phyloP scores from a whole-genome alignment of 139 green algal species.

The Picochlorum sp. region DNA sequence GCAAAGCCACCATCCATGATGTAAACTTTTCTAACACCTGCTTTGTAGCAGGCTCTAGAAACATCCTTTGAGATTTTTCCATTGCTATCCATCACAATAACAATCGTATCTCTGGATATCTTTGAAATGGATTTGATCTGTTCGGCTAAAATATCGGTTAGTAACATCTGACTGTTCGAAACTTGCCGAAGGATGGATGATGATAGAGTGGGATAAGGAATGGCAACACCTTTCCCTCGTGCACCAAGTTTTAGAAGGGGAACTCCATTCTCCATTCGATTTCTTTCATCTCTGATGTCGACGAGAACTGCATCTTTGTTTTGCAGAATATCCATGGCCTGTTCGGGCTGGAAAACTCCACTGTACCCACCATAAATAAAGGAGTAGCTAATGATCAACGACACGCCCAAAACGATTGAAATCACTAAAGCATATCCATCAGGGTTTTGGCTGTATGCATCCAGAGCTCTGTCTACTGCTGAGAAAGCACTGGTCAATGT shows the following conservation, averaged over 20 bases:
- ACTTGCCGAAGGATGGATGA: conserved; percentile 17
- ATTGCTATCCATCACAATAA: conserved; percentile 28
- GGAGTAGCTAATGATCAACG: no score
- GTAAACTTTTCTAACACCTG: conserved; percentile 15
- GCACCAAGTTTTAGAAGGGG: conserved; percentile 39
- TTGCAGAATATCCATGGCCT: conserved; percentile 26
- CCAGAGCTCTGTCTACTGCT: no score
- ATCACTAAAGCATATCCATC: no score
- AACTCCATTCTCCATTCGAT: conserved; percentile 32
- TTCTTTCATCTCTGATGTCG: conserved; percentile 39
- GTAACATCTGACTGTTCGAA: conserved; percentile 20
- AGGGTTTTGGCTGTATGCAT: no score
- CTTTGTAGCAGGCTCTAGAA: conserved; percentile 14
- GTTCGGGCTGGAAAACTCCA: conserved; percentile 25
- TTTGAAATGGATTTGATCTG: conserved; percentile 30
- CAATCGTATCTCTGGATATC: conserved; percentile 6
- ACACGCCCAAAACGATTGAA: no score
- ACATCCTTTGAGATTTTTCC: conserved; percentile 21
- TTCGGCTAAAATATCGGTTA: conserved; percentile 26
- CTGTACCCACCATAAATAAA: conserved; percentile 35
- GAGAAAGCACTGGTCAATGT: no score
- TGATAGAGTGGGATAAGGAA: conserved; percentile 21
- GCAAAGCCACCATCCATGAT: conserved; percentile 36
- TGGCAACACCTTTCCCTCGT: conserved; percentile 32
- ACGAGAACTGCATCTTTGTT: conserved; percentile 41